Percentiles rank a stretch among this genome's conserved stretches.
These are phyloP conservation scores for Rhododendron ovatum DNA, from an alignment of 148 eudicot species.

Conservation along the genomic window DNA sequence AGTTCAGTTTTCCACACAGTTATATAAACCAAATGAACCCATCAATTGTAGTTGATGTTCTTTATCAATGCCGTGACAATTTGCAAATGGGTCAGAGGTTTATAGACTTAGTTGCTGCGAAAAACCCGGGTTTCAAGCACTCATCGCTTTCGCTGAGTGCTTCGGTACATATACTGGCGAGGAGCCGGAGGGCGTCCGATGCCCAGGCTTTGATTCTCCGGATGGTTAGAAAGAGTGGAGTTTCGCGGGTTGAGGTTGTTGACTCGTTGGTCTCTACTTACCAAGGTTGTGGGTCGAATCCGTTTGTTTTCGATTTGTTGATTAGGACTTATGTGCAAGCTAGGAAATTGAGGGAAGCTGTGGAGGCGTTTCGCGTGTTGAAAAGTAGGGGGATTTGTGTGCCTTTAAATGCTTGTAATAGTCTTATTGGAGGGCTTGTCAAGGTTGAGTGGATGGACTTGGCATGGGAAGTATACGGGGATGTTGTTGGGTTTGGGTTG, in stretches of 20 bases:
- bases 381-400: conserved; percentile 43
- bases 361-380: conserved; percentile 53
- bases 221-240: conserved; percentile 68
- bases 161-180: conserved; percentile 45
- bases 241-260: conserved; percentile 57
- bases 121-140: conserved; percentile 57
- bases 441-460: conserved; percentile 80
- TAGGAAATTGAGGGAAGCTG: conserved; percentile 69
- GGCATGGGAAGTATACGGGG: conserved; percentile 58
- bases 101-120: conserved; percentile 37
- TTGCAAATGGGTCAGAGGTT: conserved; percentile 44
- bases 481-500: conserved; percentile 33
- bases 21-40: conserved; percentile 41
- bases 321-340: conserved; percentile 86
- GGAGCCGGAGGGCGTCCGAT: conserved; percentile 48
- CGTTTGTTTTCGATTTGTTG: conserved; percentile 64
- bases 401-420: conserved; percentile 72
- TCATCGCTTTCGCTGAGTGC: conserved; percentile 47
- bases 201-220: conserved; percentile 69
- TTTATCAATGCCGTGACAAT: conserved; percentile 44
- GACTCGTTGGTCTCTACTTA: conserved; percentile 41
- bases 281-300: conserved; percentile 39
- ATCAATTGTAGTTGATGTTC: conserved; percentile 29
- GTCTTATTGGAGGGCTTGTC: conserved; percentile 81
- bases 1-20: conserved; percentile 16